Conservation (phyloP, 345 rosid genomes). For the Heritiera fomes region DNA sequence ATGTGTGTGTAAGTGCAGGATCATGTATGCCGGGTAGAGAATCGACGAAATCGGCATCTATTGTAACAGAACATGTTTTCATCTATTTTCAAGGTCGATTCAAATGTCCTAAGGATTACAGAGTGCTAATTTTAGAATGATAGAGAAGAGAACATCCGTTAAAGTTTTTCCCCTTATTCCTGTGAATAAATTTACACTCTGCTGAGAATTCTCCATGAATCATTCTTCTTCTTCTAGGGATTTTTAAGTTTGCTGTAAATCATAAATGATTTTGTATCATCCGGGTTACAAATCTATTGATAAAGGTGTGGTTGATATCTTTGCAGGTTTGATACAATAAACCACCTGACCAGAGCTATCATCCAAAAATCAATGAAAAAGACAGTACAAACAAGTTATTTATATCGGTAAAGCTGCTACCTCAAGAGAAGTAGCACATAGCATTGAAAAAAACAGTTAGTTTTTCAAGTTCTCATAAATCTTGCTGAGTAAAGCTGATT, state of each 20-base stretch:
- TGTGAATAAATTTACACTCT: too few species aligned
- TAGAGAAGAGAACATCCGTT: background rate
- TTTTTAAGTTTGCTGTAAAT: background rate
- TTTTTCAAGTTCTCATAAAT: background rate
- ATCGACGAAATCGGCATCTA: background rate
- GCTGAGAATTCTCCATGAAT: too few species aligned
- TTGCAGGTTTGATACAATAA: background rate
- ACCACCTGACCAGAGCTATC: background rate
- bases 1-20: background rate
- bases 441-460: background rate
- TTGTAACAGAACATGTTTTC: background rate
- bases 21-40: background rate
- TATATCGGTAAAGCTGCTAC: background rate
- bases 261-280: background rate
- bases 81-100: background rate
- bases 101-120: background rate
- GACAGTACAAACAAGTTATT: background rate
- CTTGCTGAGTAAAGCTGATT: background rate
- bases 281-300: background rate
- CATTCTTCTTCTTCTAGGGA: background rate
- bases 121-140: background rate
- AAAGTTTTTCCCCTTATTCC: background rate
- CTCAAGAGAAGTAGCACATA: too few species aligned
- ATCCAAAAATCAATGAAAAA: slow-evolving; percentile 3
- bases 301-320: background rate